Percentiles rank a stretch among this genome's conserved stretches.
Conservation (phyloP, 1,139 yeast genomes). For the Hansenula lynferdii region DNA sequence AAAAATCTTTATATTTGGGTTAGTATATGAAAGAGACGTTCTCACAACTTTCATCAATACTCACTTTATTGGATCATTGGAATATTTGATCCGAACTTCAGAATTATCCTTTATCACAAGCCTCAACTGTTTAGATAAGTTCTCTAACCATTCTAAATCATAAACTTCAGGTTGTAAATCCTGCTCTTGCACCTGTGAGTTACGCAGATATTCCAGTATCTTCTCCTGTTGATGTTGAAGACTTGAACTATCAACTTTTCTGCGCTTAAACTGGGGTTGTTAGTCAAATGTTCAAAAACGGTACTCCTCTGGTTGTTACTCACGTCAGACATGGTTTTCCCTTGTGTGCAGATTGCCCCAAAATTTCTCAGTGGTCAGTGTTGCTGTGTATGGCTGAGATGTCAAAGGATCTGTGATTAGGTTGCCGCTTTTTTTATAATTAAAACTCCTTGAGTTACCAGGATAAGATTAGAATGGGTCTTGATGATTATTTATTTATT, state of each 20-base stretch:
- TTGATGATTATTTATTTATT: too few relatives aligned
- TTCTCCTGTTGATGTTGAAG: not conserved
- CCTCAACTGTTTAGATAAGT: constrained; percentile 21
- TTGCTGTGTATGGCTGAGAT: too few relatives aligned
- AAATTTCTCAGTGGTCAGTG: too few relatives aligned
- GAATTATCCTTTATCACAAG: constrained; percentile 24
- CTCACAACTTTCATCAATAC: not conserved
- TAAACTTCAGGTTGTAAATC: constrained; percentile 2
- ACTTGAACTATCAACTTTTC: not conserved
- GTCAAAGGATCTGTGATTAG: too few relatives aligned
- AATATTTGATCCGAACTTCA: constrained; percentile 24
- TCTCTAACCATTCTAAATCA: constrained; percentile 18
- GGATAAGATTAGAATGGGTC: too few relatives aligned
- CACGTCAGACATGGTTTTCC: constrained; percentile 1
- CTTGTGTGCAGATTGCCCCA: too few relatives aligned
- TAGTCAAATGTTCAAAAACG: too few relatives aligned
- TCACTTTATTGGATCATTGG: constrained; percentile 29
- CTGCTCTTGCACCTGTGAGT: constrained; percentile 3
- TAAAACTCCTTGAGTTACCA: too few relatives aligned
- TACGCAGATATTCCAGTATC: constrained; percentile 3
- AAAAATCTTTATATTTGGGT: constrained; percentile 10
- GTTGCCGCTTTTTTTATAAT: too few relatives aligned
- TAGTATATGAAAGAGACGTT: not conserved
- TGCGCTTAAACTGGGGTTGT: not conserved
- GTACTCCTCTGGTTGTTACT: not conserved